Conservation (phyloP, 1,139 yeast species). For the Hyphopichia buzzinii region DNA sequence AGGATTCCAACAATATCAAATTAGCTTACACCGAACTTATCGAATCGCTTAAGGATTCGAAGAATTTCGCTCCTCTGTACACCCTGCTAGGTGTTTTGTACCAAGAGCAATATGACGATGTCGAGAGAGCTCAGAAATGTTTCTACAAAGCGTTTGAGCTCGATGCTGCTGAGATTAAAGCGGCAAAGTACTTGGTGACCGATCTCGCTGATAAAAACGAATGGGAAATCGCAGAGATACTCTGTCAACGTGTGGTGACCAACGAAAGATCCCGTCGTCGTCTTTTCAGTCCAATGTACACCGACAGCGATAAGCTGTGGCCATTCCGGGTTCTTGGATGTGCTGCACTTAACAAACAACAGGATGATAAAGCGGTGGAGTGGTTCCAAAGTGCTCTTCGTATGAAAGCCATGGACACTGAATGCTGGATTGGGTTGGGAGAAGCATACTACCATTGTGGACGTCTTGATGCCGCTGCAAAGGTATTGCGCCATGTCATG, state of each 20-base stretch:
- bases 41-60: slow-evolving; percentile 60
- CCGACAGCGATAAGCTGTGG: slow-evolving; percentile 56
- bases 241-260: slow-evolving; percentile 63
- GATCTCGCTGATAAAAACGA: slow-evolving; percentile 65
- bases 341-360: slow-evolving; percentile 66
- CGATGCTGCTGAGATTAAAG: slow-evolving; percentile 68
- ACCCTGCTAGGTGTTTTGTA: slow-evolving; percentile 78
- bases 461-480: slow-evolving; percentile 78
- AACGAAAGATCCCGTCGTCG: slow-evolving; percentile 58
- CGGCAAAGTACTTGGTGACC: slow-evolving; percentile 72
- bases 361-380: slow-evolving; percentile 78
- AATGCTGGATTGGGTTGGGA: slow-evolving; percentile 92
- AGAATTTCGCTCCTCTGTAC: slow-evolving; percentile 71
- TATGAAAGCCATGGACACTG: slow-evolving; percentile 59
- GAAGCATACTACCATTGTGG: slow-evolving; percentile 90
- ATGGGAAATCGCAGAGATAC: slow-evolving; percentile 82
- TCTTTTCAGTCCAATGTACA: slow-evolving; percentile 36
- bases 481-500: slow-evolving; percentile 71
- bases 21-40: slow-evolving; percentile 54
- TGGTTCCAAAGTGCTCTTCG: slow-evolving; percentile 87
- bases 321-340: slow-evolving; percentile 87
- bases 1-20: slow-evolving; percentile 29
- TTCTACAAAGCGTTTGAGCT: slow-evolving; percentile 88
- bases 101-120: slow-evolving; percentile 54
- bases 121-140: slow-evolving; percentile 75